Percentiles rank a stretch among this genome's conserved stretches.
phyloP scores from a whole-genome alignment of 441 rosid species.

The Sinapis alba region DNA sequence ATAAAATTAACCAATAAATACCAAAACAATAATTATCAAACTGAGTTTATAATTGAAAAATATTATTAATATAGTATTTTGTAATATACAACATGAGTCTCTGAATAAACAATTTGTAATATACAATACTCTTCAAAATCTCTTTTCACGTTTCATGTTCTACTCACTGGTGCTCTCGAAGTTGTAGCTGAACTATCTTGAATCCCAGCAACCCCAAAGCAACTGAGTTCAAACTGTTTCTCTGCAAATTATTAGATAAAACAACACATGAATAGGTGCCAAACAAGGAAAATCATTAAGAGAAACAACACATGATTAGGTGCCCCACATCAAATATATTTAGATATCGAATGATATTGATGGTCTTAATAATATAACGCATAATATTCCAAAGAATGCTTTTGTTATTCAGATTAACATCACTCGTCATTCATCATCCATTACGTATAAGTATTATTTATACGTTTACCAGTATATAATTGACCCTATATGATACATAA shows the following conservation, averaged over 20 bases:
- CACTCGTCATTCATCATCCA: background rate
- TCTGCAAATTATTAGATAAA: constrained; percentile 43
- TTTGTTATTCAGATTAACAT: background rate
- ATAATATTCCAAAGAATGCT: background rate
- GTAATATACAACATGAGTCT: too few species aligned
- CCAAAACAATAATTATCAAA: too few species aligned
- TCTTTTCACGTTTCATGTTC: constrained; percentile 40
- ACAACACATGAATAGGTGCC: too few species aligned
- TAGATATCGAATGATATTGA: too few species aligned
- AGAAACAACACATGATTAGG: too few species aligned
- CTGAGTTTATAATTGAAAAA: too few species aligned
- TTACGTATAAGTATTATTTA: background rate
- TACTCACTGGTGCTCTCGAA: constrained; percentile 31
- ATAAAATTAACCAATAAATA: too few species aligned
- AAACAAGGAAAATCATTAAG: too few species aligned
- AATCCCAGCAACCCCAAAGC: constrained; percentile 28
- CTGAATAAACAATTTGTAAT: too few species aligned
- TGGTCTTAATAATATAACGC: background rate
- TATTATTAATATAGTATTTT: background rate
- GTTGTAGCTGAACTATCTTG: constrained; percentile 40
- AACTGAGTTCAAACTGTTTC: constrained; percentile 39
- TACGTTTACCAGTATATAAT: background rate
- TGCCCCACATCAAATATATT: too few species aligned
- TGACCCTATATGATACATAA: background rate
- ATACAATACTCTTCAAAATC: constrained; percentile 34